Evolutionary conservation across 495 filamentous ascomycete genomes (phyloP).

Genomic region (Patellaria atrata): DNA sequence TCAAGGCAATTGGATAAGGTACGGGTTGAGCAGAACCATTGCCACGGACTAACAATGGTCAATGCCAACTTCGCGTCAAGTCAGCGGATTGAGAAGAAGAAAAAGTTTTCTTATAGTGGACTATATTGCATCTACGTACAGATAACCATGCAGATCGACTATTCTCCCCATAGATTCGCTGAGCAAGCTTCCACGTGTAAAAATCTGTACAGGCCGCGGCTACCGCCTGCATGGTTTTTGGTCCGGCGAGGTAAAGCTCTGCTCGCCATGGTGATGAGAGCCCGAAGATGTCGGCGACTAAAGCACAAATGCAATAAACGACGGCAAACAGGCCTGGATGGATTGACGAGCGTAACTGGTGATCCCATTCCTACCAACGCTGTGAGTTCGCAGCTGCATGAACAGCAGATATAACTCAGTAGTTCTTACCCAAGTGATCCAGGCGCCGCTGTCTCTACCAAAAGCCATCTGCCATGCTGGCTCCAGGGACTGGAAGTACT

Average conservation of each 20-base stretch:
- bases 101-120: not conserved
- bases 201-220: constrained; percentile 71
- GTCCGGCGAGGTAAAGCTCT: constrained; percentile 52
- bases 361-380: constrained; percentile 68
- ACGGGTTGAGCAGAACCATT: constrained; percentile 88
- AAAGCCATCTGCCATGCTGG: constrained; percentile 89
- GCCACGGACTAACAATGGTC: constrained; percentile 77
- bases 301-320: constrained; percentile 50
- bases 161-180: constrained; percentile 51
- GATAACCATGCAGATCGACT: constrained; percentile 47
- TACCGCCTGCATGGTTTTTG: constrained; percentile 60
- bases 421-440: constrained; percentile 82
- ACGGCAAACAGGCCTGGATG: constrained; percentile 74
- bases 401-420: constrained; percentile 5
- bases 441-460: constrained; percentile 60
- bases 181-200: constrained; percentile 76
- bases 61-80: constrained; percentile 40
- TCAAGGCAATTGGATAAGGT: constrained; percentile 92
- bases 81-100: not conserved
- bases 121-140: constrained; percentile 34
- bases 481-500: constrained; percentile 92
- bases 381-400: constrained; percentile 9
- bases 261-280: constrained; percentile 38
- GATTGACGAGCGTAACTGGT: constrained; percentile 81
- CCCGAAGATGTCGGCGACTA: constrained; percentile 35